Base-by-base conservation (phyloP, 2,329 filamentous ascomycete genomes). In the Aspergillus ruber region DNA sequence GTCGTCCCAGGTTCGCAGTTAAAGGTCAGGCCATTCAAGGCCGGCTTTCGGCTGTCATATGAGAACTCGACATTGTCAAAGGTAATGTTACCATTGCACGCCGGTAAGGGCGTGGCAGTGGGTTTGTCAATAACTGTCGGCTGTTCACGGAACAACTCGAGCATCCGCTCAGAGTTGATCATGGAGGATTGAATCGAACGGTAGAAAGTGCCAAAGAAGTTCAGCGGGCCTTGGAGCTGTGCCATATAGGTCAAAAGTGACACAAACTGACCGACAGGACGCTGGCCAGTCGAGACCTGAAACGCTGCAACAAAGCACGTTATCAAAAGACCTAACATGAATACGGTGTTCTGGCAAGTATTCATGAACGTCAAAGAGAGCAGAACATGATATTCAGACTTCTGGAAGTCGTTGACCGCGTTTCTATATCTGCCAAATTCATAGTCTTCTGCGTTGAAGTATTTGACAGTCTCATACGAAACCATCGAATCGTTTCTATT, bases 381-480 rank as follows among this genome's bases (percentile, higher is more conserved):
- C 18, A 86, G 80, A 13, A 91, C 86, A 59, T 84, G 81, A 50
- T 85, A 86, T 67, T 91, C 88, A 43, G 86, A 85, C 36, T 71
- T 72, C 63, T 91, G 88, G 65, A 84, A 91, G 46, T 79, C 80
- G 41, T 74, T 73, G 46, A 93, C 86, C 21, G 87, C 86, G 40
- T 77, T 70, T 42, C 83, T 78, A 61, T 90, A 91, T 20, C 88
- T 80, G 43, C 77, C 73, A 56, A 89, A 90, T 61, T 93, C 88
- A 61, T 86, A 90, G 2, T 80, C 75, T 61, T 91, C 88, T 6
- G 87, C 87, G 58, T 91, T 91, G 75, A 93, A 93, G 61, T 91
- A 91, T 65, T 91, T 93, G 64, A 91, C 88, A 2, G 87, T 91
- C 72, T 98, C 93, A 67, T 97, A 98, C n/a, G 90, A 95, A 52